Conservation (phyloP, 176 grass and related monocot genomes). For the Oryza brachyantha region DNA sequence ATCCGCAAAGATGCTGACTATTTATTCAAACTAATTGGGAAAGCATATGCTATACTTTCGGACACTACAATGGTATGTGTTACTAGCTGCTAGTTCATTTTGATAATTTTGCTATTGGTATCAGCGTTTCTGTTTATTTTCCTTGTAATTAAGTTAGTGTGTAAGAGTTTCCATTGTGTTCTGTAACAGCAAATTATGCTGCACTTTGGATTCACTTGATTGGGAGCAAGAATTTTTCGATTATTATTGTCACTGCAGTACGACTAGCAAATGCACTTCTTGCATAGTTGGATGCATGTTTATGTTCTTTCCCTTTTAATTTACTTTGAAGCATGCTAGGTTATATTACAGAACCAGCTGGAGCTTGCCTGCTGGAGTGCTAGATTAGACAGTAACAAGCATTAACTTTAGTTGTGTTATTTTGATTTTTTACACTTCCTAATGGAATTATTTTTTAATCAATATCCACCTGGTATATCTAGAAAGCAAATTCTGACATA, state of each 20-base stretch:
- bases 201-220: background rate
- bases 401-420: background rate
- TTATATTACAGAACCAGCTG: background rate
- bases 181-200: background rate
- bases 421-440: background rate
- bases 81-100: constrained; percentile 9
- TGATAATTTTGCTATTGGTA: constrained; percentile 12
- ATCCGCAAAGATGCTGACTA: constrained; percentile 75
- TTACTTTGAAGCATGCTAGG: background rate
- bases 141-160: background rate
- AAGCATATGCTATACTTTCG: constrained; percentile 86
- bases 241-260: background rate
- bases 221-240: background rate
- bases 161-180: background rate
- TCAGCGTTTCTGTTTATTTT: background rate
- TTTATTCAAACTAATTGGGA: constrained; percentile 89
- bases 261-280: background rate
- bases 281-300: background rate
- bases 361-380: background rate
- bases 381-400: background rate
- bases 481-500: background rate
- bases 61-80: constrained; percentile 57
- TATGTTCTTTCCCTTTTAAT: background rate
- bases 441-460: background rate
- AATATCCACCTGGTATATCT: background rate